Conservation (phyloP, 139 green algal species). For the Pycnococcus provasolii region DNA sequence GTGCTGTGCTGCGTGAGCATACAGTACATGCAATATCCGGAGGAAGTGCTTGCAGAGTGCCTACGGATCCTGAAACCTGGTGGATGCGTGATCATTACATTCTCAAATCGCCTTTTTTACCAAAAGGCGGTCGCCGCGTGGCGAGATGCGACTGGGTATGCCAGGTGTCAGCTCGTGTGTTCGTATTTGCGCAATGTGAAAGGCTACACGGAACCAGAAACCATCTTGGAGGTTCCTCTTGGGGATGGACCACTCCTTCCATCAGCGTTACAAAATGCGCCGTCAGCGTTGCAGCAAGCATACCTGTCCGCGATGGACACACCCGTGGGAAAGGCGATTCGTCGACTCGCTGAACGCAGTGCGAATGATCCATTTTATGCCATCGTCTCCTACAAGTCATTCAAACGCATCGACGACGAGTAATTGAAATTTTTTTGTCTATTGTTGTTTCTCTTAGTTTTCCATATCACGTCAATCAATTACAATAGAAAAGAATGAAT, state of each 20-base stretch:
- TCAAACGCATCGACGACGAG: conserved; percentile 14
- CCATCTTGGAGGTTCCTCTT: conserved; percentile 40
- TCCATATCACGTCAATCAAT: too few species aligned
- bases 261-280: neutral
- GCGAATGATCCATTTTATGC: conserved; percentile 64
- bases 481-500: too few species aligned
- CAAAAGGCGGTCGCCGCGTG: conserved; percentile 55
- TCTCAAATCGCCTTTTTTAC: conserved; percentile 76
- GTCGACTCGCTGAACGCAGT: conserved; percentile 19
- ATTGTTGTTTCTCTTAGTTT: too few species aligned
- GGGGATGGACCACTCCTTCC: conserved; percentile 9
- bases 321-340: conserved; percentile 6
- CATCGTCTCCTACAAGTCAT: conserved; percentile 49
- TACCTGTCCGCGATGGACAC: neutral
- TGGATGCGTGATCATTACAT: conserved; percentile 66
- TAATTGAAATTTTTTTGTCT: too few species aligned
- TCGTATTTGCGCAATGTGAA: conserved; percentile 55
- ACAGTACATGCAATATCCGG: conserved; percentile 57
- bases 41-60: conserved; percentile 75
- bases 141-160: conserved; percentile 56
- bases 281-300: neutral
- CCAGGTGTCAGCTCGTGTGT: conserved; percentile 52
- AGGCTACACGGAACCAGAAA: conserved; percentile 55
- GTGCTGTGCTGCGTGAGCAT: conserved; percentile 63
- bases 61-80: conserved; percentile 72